phyloP scores from a whole-genome alignment of 108 stramenopile genomes.

The Seminavis robusta region DNA sequence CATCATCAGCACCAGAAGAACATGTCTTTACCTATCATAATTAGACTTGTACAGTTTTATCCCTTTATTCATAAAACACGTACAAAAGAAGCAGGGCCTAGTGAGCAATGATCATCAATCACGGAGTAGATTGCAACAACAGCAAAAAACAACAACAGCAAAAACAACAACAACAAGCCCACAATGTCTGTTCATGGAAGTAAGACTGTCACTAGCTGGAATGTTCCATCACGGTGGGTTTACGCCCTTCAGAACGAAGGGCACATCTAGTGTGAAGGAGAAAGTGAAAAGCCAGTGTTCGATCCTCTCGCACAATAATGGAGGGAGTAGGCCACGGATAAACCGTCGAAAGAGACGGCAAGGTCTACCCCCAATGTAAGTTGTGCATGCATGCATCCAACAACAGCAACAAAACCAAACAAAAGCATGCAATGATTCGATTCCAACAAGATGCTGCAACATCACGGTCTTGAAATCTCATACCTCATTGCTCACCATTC shows the following conservation, averaged over 20 bases:
- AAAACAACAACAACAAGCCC: too few species aligned
- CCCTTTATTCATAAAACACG: too few species aligned
- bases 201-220: constrained; percentile 2
- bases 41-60: too few species aligned
- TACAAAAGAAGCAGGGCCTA: too few species aligned
- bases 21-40: too few species aligned
- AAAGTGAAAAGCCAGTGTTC: background rate
- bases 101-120: too few species aligned
- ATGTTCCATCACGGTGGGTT: constrained; percentile 2
- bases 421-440: background rate
- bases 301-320: background rate
- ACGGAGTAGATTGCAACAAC: too few species aligned
- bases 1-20: too few species aligned
- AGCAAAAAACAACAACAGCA: too few species aligned
- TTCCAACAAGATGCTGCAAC: background rate
- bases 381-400: background rate
- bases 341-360: too few species aligned
- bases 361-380: background rate
- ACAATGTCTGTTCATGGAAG: too few species aligned
- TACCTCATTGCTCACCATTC: background rate
- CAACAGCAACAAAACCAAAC: background rate
- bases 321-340: background rate
- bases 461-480: background rate
- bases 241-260: background rate
- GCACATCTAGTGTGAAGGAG: background rate